Evolutionary conservation across 176 grass and related monocot genomes (phyloP).

Genomic region (Aegilops sharonensis): DNA sequence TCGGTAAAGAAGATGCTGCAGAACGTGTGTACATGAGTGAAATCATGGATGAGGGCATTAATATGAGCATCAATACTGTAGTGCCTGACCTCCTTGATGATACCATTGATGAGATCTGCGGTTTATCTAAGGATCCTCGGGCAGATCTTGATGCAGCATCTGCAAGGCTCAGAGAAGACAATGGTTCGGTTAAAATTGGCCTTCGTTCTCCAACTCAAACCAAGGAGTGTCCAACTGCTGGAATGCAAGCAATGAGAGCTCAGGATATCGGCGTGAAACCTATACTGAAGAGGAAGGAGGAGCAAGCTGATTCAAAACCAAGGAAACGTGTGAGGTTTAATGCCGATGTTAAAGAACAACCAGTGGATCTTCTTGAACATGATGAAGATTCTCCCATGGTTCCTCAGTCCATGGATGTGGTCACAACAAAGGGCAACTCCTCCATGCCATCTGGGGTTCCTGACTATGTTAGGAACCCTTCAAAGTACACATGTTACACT

Average conservation of each 20-base stretch:
- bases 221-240: slow-evolving; percentile 10
- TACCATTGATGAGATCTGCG: slow-evolving; percentile 31
- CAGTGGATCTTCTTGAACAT: slow-evolving; percentile 40
- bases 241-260: slow-evolving; percentile 28
- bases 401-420: slow-evolving; percentile 45
- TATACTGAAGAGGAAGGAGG: slow-evolving; percentile 91
- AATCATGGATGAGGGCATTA: slow-evolving; percentile 72
- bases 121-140: slow-evolving; percentile 57
- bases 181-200: slow-evolving; percentile 27
- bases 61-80: slow-evolving; percentile 78
- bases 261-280: slow-evolving; percentile 61
- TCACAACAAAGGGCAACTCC: slow-evolving; percentile 24
- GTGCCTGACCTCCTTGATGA: slow-evolving; percentile 83
- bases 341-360: slow-evolving; percentile 52
- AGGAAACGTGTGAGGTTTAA: slow-evolving; percentile 91
- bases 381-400: slow-evolving; percentile 50
- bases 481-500: slow-evolving; percentile 88
- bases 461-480: slow-evolving; percentile 83
- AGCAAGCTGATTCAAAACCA: slow-evolving; percentile 56
- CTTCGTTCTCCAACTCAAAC: neutral
- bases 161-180: slow-evolving; percentile 73
- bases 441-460: slow-evolving; percentile 44
- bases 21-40: slow-evolving; percentile 92
- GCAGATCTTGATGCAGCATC: slow-evolving; percentile 63
- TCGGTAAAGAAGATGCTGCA: slow-evolving; percentile 50